Evolutionary conservation across 371 early-diverging fungal genomes (phyloP).

Genomic region (Nematocida sp.): DNA sequence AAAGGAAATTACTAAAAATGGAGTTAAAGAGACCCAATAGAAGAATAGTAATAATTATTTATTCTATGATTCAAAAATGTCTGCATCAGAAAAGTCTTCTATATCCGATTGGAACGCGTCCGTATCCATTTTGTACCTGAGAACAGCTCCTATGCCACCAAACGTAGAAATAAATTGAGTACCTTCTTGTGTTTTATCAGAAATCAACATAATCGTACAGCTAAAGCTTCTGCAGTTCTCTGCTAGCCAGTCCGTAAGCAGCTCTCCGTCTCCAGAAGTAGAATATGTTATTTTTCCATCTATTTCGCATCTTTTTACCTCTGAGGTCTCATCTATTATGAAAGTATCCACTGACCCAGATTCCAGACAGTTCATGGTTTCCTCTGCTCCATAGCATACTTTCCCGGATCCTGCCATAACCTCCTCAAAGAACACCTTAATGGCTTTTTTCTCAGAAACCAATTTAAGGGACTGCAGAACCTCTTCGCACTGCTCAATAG

Average conservation of each 20-base stretch:
- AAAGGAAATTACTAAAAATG: constrained; percentile 35
- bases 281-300: constrained; percentile 73
- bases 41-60: not conserved
- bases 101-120: constrained; percentile 51
- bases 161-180: constrained; percentile 97
- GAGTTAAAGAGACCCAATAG: not conserved
- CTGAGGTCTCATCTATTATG: constrained; percentile 90
- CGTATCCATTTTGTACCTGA: constrained; percentile 84
- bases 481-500: constrained; percentile 87
- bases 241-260: constrained; percentile 93
- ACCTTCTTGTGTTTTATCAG: constrained; percentile 92
- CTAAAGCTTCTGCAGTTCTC: constrained; percentile 92
- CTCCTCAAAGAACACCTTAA: constrained; percentile 89
- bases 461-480: constrained; percentile 89
- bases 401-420: constrained; percentile 90
- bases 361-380: constrained; percentile 87
- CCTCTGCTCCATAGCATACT: constrained; percentile 89
- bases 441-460: constrained; percentile 92
- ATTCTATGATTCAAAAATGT: constrained; percentile 40
- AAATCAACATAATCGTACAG: constrained; percentile 85
- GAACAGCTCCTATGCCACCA: constrained; percentile 95
- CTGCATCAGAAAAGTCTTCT: constrained; percentile 56
- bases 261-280: constrained; percentile 74
- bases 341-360: constrained; percentile 89
- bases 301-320: constrained; percentile 10